These are phyloP conservation scores for Suillus hirtellus DNA, from an alignment of 768 basidiomycete genomes.

Conservation along the genomic window DNA sequence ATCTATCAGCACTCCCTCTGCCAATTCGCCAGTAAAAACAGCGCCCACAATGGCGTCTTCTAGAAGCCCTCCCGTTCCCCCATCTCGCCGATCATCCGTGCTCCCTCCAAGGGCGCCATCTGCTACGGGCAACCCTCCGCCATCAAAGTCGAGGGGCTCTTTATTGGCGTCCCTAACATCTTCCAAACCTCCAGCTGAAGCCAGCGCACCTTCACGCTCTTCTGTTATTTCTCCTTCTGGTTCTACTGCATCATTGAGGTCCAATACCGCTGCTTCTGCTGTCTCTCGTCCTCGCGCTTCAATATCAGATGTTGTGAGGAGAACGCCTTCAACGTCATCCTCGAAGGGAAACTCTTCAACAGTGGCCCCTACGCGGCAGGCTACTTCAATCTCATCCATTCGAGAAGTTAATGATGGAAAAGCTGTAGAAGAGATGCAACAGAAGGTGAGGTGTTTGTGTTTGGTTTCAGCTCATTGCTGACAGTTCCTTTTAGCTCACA, in stretches of 20 bases:
- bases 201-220: constrained; percentile 38
- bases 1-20: constrained; percentile 27
- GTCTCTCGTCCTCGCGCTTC: constrained; percentile 61
- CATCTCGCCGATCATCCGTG: constrained; percentile 34
- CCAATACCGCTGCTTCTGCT: constrained; percentile 34
- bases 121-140: constrained; percentile 38
- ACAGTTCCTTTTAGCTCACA: constrained; percentile 48
- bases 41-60: constrained; percentile 33
- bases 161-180: constrained; percentile 29
- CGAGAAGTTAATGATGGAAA: constrained; percentile 66
- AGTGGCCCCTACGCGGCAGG: constrained; percentile 40
- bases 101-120: constrained; percentile 37
- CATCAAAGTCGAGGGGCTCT: constrained; percentile 39
- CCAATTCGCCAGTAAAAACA: constrained; percentile 33
- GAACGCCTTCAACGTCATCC: constrained; percentile 40
- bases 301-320: constrained; percentile 65
- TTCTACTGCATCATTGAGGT: constrained; percentile 49
- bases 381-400: constrained; percentile 73
- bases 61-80: constrained; percentile 30
- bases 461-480: constrained; percentile 2
- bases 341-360: constrained; percentile 40
- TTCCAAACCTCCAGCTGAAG: constrained; percentile 24
- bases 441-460: constrained; percentile 45
- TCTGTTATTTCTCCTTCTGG: constrained; percentile 59
- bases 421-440: constrained; percentile 56